phyloP scores from a whole-genome alignment of 345 rosid species.

The Citrus hindsii region DNA sequence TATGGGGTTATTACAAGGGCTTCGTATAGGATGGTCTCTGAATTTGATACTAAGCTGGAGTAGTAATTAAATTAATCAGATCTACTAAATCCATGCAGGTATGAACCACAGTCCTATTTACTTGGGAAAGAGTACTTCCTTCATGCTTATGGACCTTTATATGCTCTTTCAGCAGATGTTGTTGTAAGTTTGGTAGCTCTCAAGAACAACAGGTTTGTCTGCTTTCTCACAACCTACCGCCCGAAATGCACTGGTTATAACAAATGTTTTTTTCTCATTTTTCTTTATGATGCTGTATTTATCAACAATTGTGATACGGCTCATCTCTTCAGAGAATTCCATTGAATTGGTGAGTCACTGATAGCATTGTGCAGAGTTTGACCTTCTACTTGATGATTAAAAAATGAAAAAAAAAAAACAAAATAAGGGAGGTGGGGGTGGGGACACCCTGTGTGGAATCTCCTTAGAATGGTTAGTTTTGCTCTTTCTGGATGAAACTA shows the following conservation, averaged over 20 bases:
- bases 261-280: no score
- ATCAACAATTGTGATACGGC: not conserved
- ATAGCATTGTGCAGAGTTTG: not conserved
- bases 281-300: not conserved
- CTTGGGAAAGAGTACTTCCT: conserved; percentile 90
- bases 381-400: not conserved
- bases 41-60: not conserved
- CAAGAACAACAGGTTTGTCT: conserved; percentile 67
- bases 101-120: conserved; percentile 68
- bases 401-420: not conserved
- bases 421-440: no score
- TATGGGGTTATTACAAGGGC: not conserved
- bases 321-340: not conserved
- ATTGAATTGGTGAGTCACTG: not conserved
- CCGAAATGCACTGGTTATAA: not conserved
- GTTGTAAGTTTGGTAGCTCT: conserved; percentile 78
- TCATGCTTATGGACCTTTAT: conserved; percentile 93
- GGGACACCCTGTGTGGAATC: no score
- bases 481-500: not conserved
- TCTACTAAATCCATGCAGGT: conserved; percentile 50
- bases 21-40: not conserved
- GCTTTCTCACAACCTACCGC: not conserved
- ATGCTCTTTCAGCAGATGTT: conserved; percentile 90
- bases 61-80: not conserved
- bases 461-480: not conserved